phyloP scores from a whole-genome alignment of 305 asterid genomes.

The Fraxinus baroniana region DNA sequence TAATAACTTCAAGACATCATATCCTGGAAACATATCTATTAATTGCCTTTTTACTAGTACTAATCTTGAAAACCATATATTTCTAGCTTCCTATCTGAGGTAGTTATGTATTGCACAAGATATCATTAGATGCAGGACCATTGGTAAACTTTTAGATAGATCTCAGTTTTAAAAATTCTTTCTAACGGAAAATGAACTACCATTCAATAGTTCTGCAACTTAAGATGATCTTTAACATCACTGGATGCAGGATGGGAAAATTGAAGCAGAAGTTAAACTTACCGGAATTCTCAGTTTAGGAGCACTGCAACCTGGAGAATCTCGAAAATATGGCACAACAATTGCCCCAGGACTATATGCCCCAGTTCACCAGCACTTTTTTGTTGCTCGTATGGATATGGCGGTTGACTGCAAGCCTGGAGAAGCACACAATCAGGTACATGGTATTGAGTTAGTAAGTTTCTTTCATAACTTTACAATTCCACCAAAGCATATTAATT shows the following conservation, averaged over 20 bases:
- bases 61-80: background rate
- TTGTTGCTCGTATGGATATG: slow-evolving; percentile 99
- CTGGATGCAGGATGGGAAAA: slow-evolving; percentile 89
- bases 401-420: slow-evolving; percentile 93
- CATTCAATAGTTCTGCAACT: slow-evolving; percentile 18
- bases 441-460: background rate
- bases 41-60: background rate
- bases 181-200: background rate
- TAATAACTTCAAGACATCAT: background rate
- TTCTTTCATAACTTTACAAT: background rate
- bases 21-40: background rate
- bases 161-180: background rate
- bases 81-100: background rate
- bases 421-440: slow-evolving; percentile 89
- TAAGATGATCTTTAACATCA: background rate
- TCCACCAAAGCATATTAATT: background rate
- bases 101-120: background rate
- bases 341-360: slow-evolving; percentile 97
- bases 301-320: slow-evolving; percentile 91
- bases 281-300: slow-evolving; percentile 97
- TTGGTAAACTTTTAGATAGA: background rate
- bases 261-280: slow-evolving; percentile 96
- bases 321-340: slow-evolving; percentile 86
- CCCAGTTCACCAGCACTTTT: slow-evolving; percentile 97
- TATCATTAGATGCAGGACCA: background rate